Conservation (phyloP, 768 basidiomycete genomes). For the Naganishia onofrii region DNA sequence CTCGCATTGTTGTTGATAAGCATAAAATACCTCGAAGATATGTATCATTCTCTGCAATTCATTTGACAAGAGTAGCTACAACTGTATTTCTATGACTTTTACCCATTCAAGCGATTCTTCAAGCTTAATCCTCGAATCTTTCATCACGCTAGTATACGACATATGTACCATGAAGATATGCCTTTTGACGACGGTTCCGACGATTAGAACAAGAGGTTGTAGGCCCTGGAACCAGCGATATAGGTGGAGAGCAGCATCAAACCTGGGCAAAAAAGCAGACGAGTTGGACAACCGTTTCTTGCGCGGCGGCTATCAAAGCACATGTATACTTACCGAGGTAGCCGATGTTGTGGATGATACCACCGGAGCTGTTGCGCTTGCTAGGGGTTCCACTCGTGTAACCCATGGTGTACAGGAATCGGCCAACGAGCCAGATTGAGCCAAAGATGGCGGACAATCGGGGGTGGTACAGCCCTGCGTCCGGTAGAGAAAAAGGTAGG, state of each 20-base stretch:
- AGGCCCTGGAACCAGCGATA: conserved; percentile 6
- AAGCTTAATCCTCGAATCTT: no score
- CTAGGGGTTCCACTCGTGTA: conserved; percentile 26
- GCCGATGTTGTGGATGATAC: conserved; percentile 8
- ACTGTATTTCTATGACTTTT: not conserved
- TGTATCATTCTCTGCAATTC: conserved; percentile 7
- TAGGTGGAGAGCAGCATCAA: conserved; percentile 17
- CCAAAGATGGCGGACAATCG: conserved; percentile 23
- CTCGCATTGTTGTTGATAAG: not conserved
- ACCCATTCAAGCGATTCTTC: no score
- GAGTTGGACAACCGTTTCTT: not conserved
- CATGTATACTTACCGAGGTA: conserved; percentile 13
- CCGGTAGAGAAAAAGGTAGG: not conserved
- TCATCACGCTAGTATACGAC: no score
- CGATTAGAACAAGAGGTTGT: conserved; percentile 22
- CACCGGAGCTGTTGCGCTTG: conserved; percentile 17
- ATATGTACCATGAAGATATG: no score
- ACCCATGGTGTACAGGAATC: conserved; percentile 29
- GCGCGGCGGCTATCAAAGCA: not conserved
- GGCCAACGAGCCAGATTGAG: conserved; percentile 28
- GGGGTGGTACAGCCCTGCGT: conserved; percentile 27
- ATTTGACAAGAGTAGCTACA: conserved; percentile 4
- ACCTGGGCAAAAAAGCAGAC: not conserved
- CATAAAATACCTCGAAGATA: not conserved
- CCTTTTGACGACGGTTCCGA: not conserved